phyloP scores from a whole-genome alignment of 208 protist genomes.

The Trypanosomatidae sp. region DNA sequence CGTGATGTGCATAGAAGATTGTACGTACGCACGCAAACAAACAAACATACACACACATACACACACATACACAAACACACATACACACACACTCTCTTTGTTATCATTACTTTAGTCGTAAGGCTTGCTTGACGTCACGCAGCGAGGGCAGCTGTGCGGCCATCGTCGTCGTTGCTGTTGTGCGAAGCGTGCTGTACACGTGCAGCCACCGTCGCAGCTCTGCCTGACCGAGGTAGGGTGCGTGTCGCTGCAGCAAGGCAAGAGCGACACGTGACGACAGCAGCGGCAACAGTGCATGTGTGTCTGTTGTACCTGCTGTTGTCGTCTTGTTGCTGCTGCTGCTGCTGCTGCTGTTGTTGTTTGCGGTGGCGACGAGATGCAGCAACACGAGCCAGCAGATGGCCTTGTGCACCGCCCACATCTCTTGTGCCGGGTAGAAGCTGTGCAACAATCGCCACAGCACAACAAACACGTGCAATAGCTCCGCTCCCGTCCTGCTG shows the following conservation, averaged over 20 bases:
- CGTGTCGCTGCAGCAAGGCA: constrained; percentile 39
- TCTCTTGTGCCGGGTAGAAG: constrained; percentile 69
- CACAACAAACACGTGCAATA: constrained; percentile 22
- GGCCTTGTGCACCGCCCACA: constrained; percentile 62
- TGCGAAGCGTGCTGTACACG: constrained; percentile 30
- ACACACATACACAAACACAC: no score
- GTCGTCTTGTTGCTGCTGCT: no score
- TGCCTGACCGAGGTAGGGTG: constrained; percentile 26
- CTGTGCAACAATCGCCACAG: constrained; percentile 38
- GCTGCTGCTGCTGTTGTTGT: no score
- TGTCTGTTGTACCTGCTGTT: not conserved
- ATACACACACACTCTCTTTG: no score
- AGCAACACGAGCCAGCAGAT: constrained; percentile 50
- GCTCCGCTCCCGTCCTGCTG: no score
- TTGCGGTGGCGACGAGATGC: constrained; percentile 24
- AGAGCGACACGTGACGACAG: constrained; percentile 10
- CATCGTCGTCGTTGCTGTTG: constrained; percentile 5
- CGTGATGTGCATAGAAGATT: no score
- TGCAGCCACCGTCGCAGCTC: constrained; percentile 24
- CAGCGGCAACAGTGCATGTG: not conserved
- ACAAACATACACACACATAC: no score
- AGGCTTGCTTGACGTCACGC: no score
- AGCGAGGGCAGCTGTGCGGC: no score
- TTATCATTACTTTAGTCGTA: no score
- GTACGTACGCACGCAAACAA: no score